A percentile compares a stretch with the other conserved stretches of the same genome.
Evolutionary conservation across 768 basidiomycete species (phyloP).

Genomic region (Leccinum subgranulosum): DNA sequence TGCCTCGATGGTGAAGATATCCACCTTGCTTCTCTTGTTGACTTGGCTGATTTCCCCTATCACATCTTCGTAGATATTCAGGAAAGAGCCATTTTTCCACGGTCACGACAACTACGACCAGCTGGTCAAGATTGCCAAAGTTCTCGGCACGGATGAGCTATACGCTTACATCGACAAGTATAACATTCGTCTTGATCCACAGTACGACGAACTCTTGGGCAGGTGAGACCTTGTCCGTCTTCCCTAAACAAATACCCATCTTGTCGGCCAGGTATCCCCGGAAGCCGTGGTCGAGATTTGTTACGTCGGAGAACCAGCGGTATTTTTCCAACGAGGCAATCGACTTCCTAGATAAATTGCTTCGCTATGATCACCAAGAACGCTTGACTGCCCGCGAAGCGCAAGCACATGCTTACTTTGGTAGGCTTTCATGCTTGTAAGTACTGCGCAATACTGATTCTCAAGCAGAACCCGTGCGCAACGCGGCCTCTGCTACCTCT

Average conservation of each 20-base stretch:
- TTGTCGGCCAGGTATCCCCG: conserved; percentile 65
- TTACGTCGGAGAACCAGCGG: conserved; percentile 93
- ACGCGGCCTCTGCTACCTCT: conserved; percentile 37
- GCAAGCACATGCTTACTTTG: conserved; percentile 91
- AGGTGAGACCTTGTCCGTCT: conserved; percentile 43
- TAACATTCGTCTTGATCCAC: conserved; percentile 91
- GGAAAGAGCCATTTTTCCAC: conserved; percentile 99
- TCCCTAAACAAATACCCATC: conserved; percentile 6
- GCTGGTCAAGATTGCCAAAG: conserved; percentile 96
- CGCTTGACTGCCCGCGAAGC: conserved; percentile 93
- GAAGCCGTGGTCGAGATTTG: conserved; percentile 94
- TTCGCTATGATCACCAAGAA: conserved; percentile 97
- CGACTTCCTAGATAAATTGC: conserved; percentile 91
- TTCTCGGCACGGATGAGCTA: conserved; percentile 93
- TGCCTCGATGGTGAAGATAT: conserved; percentile 82
- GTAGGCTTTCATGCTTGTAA: conserved; percentile 36
- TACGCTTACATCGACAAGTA: conserved; percentile 94
- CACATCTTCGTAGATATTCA: conserved; percentile 72
- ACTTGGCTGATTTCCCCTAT: not conserved
- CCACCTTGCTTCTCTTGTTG: not conserved
- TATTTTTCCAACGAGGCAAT: conserved; percentile 97
- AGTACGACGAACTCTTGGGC: conserved; percentile 92
- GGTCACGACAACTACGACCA: conserved; percentile 99
- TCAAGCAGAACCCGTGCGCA: conserved; percentile 63
- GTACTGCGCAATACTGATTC: conserved; percentile 18